phyloP scores from a whole-genome alignment of 2,329 filamentous ascomycete genomes.

The Berkeleyomyces rouxiae region DNA sequence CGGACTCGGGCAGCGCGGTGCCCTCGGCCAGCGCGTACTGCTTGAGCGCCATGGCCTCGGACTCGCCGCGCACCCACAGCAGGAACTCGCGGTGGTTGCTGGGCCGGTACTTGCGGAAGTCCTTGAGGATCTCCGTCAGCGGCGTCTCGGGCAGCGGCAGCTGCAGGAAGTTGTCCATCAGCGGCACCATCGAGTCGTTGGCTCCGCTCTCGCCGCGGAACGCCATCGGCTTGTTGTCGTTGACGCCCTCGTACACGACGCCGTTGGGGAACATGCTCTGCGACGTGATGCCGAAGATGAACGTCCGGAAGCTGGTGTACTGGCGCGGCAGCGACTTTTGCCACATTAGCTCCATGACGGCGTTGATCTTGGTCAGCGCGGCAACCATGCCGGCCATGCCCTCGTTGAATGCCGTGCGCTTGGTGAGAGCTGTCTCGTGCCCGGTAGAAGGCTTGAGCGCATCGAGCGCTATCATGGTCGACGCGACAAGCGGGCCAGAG shows the following conservation, averaged over 20 bases:
- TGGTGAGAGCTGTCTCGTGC: slow-evolving; percentile 18
- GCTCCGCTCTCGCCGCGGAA: slow-evolving; percentile 90
- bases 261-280: slow-evolving; percentile 91
- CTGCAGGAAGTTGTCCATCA: slow-evolving; percentile 75
- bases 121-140: slow-evolving; percentile 69
- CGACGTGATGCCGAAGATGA: slow-evolving; percentile 89
- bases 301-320: slow-evolving; percentile 83
- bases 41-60: slow-evolving; percentile 35
- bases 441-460: slow-evolving; percentile 20
- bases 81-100: slow-evolving; percentile 80
- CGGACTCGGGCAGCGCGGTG: slow-evolving; percentile 13
- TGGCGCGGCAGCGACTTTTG: slow-evolving; percentile 64
- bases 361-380: slow-evolving; percentile 37
- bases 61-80: slow-evolving; percentile 43
- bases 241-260: slow-evolving; percentile 75
- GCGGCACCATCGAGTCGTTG: slow-evolving; percentile 85
- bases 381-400: slow-evolving; percentile 44
- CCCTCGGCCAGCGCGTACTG: slow-evolving; percentile 35
- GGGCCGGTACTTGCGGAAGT: slow-evolving; percentile 80
- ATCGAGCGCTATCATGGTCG: slow-evolving; percentile 51
- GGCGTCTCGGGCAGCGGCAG: slow-evolving; percentile 80
- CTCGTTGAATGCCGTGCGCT: slow-evolving; percentile 45
- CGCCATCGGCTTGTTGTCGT: slow-evolving; percentile 49
- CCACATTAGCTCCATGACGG: slow-evolving; percentile 91
- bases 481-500: slow-evolving; percentile 60